phyloP scores from a whole-genome alignment of 805 yeast species.

The Metschnikowia similis region DNA sequence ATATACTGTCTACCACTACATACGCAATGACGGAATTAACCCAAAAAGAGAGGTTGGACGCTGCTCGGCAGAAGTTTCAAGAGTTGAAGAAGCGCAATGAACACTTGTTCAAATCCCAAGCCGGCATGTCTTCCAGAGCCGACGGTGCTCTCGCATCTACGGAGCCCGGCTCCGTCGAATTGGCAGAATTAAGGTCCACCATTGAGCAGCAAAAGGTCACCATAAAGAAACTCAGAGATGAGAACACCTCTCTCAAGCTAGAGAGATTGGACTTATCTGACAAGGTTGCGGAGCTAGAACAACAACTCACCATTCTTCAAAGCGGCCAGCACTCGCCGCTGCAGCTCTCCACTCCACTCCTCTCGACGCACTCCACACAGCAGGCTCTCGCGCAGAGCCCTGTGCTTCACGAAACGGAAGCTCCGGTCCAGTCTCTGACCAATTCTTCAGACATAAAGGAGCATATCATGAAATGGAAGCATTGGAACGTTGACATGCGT shows the following conservation, averaged over 20 bases:
- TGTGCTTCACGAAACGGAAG: slow-evolving; percentile 19
- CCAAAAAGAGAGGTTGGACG: slow-evolving; percentile 63
- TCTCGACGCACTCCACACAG: slow-evolving; percentile 18
- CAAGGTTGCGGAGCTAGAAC: slow-evolving; percentile 27
- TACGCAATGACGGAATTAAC: slow-evolving; percentile 15
- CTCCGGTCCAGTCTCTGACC: slow-evolving; percentile 1
- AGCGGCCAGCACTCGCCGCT: slow-evolving; percentile 3
- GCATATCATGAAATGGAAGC: slow-evolving; percentile 67
- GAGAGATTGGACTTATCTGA: slow-evolving; percentile 36
- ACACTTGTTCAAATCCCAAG: neutral
- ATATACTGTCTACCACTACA: neutral
- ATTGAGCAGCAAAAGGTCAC: slow-evolving; percentile 31
- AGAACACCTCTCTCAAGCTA: slow-evolving; percentile 40
- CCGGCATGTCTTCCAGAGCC: neutral
- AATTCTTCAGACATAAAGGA: slow-evolving; percentile 51
- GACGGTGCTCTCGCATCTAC: neutral
- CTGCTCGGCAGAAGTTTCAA: slow-evolving; percentile 70
- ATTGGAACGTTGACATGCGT: slow-evolving; percentile 85
- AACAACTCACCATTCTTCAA: slow-evolving; percentile 16
- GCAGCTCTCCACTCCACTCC: neutral
- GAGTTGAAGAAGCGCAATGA: slow-evolving; percentile 51
- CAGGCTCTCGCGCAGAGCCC: slow-evolving; percentile 30
- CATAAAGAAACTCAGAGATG: slow-evolving; percentile 35
- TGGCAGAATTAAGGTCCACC: slow-evolving; percentile 20
- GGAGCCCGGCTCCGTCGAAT: neutral